Evolutionary conservation across 768 basidiomycete species (phyloP).

Genomic region (Suillus ampliporus): DNA sequence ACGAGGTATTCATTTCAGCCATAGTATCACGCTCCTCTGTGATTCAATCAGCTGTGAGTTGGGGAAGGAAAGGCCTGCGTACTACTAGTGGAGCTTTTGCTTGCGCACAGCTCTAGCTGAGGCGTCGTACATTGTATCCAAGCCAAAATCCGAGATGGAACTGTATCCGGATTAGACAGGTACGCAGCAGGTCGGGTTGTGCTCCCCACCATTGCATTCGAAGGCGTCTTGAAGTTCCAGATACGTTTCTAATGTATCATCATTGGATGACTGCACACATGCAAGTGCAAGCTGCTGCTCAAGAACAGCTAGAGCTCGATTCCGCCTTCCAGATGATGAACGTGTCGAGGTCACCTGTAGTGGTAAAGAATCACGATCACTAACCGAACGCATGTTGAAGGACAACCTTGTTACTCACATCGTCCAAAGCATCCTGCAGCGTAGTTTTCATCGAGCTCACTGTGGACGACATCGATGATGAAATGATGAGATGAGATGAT

Average conservation of each 20-base stretch:
- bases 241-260: conserved; percentile 58
- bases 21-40: conserved; percentile 48
- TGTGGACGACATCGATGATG: conserved; percentile 9
- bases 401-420: conserved; percentile 49
- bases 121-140: conserved; percentile 62
- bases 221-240: conserved; percentile 76
- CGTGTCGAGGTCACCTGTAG: conserved; percentile 68
- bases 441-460: conserved; percentile 45
- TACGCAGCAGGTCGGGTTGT: conserved; percentile 3
- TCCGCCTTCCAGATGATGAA: conserved; percentile 55
- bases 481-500: background rate
- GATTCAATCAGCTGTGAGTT: conserved; percentile 13
- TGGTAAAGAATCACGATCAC: conserved; percentile 20
- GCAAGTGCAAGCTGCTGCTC: conserved; percentile 60
- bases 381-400: background rate
- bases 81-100: conserved; percentile 53
- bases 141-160: conserved; percentile 66
- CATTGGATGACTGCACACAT: conserved; percentile 48
- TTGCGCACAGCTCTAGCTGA: conserved; percentile 55
- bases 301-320: conserved; percentile 58
- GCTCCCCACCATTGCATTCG: conserved; percentile 76
- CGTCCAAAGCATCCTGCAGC: conserved; percentile 69
- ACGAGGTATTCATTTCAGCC: conserved; percentile 55
- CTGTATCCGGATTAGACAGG: conserved; percentile 43
- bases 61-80: background rate